A percentile compares a stretch with the other conserved stretches of the same genome.
phyloP scores from a whole-genome alignment of 169 alveolate species.

The Theileria annulata region DNA sequence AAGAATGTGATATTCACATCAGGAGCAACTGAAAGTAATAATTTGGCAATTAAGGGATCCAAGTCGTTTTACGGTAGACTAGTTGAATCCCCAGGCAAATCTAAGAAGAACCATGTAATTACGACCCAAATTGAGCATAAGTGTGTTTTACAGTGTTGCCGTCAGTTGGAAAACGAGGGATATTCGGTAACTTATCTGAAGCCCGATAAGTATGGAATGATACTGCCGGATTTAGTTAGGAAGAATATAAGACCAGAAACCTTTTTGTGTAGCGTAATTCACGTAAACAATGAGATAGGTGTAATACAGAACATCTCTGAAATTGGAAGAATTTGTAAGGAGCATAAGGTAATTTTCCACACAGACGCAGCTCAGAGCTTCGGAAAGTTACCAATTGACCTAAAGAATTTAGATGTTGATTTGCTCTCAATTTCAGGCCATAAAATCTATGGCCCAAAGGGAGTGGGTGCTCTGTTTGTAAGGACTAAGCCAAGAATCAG shows the following conservation, averaged over 20 bases:
- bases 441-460: conserved; percentile 99
- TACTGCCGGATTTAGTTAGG: conserved; percentile 84
- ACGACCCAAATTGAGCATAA: conserved; percentile 98
- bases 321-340: conserved; percentile 92
- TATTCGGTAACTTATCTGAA: conserved; percentile 93
- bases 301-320: conserved; percentile 91
- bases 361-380: conserved; percentile 93
- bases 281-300: conserved; percentile 97
- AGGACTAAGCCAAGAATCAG: conserved; percentile 93
- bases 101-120: conserved; percentile 90
- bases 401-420: conserved; percentile 88
- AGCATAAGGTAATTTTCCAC: conserved; percentile 91
- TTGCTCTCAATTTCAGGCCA: conserved; percentile 94
- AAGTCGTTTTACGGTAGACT: conserved; percentile 69
- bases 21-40: conserved; percentile 99
- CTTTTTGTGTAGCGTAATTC: conserved; percentile 90
- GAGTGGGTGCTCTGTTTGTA: conserved; percentile 96
- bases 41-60: conserved; percentile 93
- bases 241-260: conserved; percentile 92
- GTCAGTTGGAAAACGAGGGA: conserved; percentile 88
- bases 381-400: conserved; percentile 93
- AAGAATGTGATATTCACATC: conserved; percentile 96
- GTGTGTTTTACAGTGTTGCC: conserved; percentile 92
- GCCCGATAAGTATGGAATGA: conserved; percentile 88
- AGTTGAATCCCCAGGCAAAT: conserved; percentile 58